Base-by-base conservation (phyloP, 1,284 basidiomycete genomes). In the Coniferiporia sulphurascens region DNA sequence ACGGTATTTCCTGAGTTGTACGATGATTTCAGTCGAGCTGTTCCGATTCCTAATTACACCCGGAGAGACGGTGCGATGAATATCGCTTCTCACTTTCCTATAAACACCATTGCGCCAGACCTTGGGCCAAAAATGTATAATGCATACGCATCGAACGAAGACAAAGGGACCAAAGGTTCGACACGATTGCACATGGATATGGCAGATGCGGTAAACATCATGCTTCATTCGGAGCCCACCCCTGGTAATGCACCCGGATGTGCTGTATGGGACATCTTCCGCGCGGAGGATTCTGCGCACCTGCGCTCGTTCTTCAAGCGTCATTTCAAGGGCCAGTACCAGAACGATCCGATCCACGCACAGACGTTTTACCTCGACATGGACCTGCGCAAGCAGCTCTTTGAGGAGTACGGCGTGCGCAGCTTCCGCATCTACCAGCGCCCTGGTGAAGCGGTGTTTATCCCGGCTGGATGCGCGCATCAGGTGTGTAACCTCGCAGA, bases 181-280 rank as follows among this genome's bases (percentile, higher is more conserved):
- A 98, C 95, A 2, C 79, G 93, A 51, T 72, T 98, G 55, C 95
- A 98, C 70, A 95, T 96, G 93, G 95, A 98, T 72, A 93, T 96
- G 81, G 93, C 95, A 0, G 95, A 98, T 68, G 94, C 93, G 1
- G 76, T 97, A 63, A 98, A 98, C 71, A 83, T 97, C 65, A 93
- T 98, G 90, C 82, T 91, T 8, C 86, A 86, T 70, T 82, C 92
- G 7, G 78, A 85, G 5, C 67, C 72, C 1, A 80, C 80, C 3
- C 76, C 81, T 0, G 83, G 89, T 64, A 88, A 87, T 6, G 73
- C 77, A 12, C 81, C 83, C 0, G 95, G 95, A 1, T 88, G 84
- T 63, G 95, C 95, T 0, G 90, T 87, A 0, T 98, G 95, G 95
- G 94, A 97, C 69, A 78, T 98, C 50, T 98, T 86, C 76, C 82